Percentiles rank a stretch among this genome's conserved stretches.
Conservation (phyloP, 345 rosid species). For the Aquilaria malaccensis region DNA sequence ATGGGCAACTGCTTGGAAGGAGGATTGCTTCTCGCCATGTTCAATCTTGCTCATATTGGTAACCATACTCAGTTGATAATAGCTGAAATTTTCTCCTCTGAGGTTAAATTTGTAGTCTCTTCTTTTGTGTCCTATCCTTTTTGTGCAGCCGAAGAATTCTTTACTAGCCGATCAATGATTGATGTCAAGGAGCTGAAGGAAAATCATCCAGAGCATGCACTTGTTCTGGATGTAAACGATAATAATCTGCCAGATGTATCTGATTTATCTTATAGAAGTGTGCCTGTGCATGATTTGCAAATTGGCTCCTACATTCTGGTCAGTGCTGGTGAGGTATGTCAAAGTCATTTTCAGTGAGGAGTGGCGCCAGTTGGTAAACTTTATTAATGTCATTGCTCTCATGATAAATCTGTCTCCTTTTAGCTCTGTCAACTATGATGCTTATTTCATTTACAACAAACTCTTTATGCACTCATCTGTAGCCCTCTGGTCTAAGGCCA, state of each 20-base stretch:
- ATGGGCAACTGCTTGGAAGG: slow-evolving; percentile 97
- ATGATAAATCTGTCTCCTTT: neutral
- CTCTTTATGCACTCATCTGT: no score
- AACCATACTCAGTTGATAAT: slow-evolving; percentile 13
- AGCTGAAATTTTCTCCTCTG: neutral
- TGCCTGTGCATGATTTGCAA: slow-evolving; percentile 80
- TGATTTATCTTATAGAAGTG: slow-evolving; percentile 62
- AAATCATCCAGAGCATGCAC: slow-evolving; percentile 78
- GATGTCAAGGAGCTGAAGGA: slow-evolving; percentile 95
- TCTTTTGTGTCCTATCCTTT: slow-evolving; percentile 1
- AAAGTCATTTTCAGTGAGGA: neutral
- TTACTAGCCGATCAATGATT: slow-evolving; percentile 85
- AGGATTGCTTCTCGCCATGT: slow-evolving; percentile 94
- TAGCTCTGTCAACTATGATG: neutral
- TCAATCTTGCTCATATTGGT: slow-evolving; percentile 97
- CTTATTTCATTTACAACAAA: neutral
- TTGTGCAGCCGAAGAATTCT: slow-evolving; percentile 90
- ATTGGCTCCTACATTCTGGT: slow-evolving; percentile 86
- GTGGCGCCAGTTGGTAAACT: no score
- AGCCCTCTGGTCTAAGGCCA: no score
- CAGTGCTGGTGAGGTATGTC: slow-evolving; percentile 97
- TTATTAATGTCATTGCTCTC: no score
- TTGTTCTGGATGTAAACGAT: slow-evolving; percentile 55
- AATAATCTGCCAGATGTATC: slow-evolving; percentile 55
- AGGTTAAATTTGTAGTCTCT: slow-evolving; percentile 9